Base-by-base conservation (phyloP, 2,329 filamentous ascomycete genomes). In the Epichloe typhina region DNA sequence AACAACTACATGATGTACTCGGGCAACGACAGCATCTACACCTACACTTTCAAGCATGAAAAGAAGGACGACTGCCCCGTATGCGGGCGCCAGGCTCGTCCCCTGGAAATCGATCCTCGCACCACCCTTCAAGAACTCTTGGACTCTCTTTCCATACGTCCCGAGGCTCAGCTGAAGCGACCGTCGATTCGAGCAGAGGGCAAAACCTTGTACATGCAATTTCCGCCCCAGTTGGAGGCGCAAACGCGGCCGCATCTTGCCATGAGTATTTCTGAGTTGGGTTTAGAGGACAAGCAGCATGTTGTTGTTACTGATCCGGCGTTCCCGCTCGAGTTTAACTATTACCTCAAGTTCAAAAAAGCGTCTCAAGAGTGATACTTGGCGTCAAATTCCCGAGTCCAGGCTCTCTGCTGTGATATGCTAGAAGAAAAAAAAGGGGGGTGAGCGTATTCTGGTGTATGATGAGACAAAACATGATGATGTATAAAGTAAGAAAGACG, bases 1-100 rank as follows among this genome's bases (percentile, higher is more conserved):
- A 84, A 84, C 51, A 95, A 95, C 66, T 98, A 98, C 71, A 97
- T 97, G 90, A 95, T 96, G 87, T 98, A 98, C 67, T 95, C 88
- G 12, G 93, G 94, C 45, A 90, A 97, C 62, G 91, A 95, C 62
- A 80, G 86, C 57, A 85, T 98, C 57, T 98, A 98, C 72, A 98
- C 93, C 0, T 96, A 95, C 68, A 98, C 93, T 0, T 98, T 97
- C 66, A 84, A 89, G 61, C 89, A 95, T 61, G 85, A 96, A 69
- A 88, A 86, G 72, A 97, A 96, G 67, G 78, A 84, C 15, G 93
- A 97, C 67, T 98, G 93, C 57, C 89, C 93, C 2, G 93, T 97
- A 6, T 98, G 93, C 62, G 90, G 91, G 17, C 86, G 88, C 49
- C 70, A 88, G 52, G 82, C 93, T 4, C 84, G 88, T 49, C 83